These are phyloP conservation scores for Hypocrella siamensis DNA, from an alignment of 2,329 filamentous ascomycete species.

Conservation along the genomic window DNA sequence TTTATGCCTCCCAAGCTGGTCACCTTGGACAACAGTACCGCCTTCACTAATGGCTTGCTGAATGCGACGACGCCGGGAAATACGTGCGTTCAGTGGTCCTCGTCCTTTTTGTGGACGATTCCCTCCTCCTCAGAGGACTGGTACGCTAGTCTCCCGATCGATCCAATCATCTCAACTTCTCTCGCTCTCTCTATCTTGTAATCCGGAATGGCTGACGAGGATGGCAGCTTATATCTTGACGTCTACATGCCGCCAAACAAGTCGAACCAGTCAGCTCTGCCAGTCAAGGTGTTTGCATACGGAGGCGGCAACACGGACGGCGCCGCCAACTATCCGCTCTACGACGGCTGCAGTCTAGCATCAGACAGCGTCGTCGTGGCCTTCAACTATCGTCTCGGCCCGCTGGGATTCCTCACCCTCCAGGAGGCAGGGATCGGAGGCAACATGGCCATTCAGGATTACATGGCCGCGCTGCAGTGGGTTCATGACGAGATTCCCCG, in stretches of 20 bases:
- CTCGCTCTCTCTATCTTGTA: too few species aligned
- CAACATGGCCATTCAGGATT: conserved; percentile 6
- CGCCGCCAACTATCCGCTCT: conserved; percentile 4
- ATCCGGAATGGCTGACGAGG: too few species aligned
- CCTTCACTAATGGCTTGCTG: not conserved
- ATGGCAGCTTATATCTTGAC: conserved; percentile 1
- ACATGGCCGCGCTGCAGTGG: conserved; percentile 28
- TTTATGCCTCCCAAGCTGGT: conserved; percentile 1
- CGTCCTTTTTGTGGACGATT: not conserved
- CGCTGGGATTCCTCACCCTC: conserved; percentile 17
- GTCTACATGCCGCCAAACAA: conserved; percentile 1
- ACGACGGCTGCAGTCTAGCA: conserved; percentile 11
- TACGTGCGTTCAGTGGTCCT: conserved; percentile 2
- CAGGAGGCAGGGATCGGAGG: conserved; percentile 7
- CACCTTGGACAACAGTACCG: not conserved
- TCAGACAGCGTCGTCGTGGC: conserved; percentile 20
- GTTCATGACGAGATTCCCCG: conserved; percentile 25
- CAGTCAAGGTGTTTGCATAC: conserved; percentile 1
- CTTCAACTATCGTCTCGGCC: conserved; percentile 21
- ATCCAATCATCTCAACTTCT: too few species aligned
- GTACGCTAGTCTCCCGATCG: too few species aligned
- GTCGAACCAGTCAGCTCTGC: not conserved
- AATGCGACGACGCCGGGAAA: conserved; percentile 1
- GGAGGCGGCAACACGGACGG: conserved; percentile 4
- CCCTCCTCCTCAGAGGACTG: conserved; percentile 1